Evolutionary conservation across 2,329 filamentous ascomycete species (phyloP), one percentile per base, ranked within the genome.

Genomic region (Teratosphaeria gauchensis): DNA sequence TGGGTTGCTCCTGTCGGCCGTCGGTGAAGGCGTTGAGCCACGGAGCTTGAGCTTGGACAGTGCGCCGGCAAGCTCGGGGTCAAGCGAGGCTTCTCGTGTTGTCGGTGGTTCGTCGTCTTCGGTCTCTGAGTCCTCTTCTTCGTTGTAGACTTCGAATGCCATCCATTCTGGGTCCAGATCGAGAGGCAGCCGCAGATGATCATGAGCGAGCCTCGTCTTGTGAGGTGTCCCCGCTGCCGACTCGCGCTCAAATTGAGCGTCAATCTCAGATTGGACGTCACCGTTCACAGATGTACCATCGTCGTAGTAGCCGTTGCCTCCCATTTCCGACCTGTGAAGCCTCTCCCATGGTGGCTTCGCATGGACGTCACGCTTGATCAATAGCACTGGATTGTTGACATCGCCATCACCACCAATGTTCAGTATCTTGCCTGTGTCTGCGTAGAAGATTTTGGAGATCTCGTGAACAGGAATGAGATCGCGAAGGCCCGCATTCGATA

Each of bases 381-480:
- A 74, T 1, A 94, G 75, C 0, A 92, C 84, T 0, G 89, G 88
- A 59, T 85, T 89, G 67, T 87, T 90, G 2, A 82, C 81, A 64
- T 87, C 85, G 14, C 52, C 52, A 14, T 35, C 52, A 2, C 76
- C 80, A 14, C 86, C 86, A 58, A 96, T 91, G 61, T 95, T 95
- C 30, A 96, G 78, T 9, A 96, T 89, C 65, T 89, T 89, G 19
- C 91, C 91, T 0, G 90, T 95, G 64, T 95, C 89, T 0, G 91
- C 90, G 68, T 96, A 96, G 73, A 96, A 95, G 33, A 96, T 90
- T 69, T 95, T 96, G 5, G 90, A 89, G 4, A 96, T 82, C 67
- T 89, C 82, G 68, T 89, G 85, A 21, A 89, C 82, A 1, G 87
- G 87, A 16, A 90, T 74, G 42, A 83, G 77, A 64, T 88, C 84